These are phyloP conservation scores for Monosporascus cannonballus DNA, from an alignment of 2,329 filamentous ascomycete species.

Conservation along the genomic window DNA sequence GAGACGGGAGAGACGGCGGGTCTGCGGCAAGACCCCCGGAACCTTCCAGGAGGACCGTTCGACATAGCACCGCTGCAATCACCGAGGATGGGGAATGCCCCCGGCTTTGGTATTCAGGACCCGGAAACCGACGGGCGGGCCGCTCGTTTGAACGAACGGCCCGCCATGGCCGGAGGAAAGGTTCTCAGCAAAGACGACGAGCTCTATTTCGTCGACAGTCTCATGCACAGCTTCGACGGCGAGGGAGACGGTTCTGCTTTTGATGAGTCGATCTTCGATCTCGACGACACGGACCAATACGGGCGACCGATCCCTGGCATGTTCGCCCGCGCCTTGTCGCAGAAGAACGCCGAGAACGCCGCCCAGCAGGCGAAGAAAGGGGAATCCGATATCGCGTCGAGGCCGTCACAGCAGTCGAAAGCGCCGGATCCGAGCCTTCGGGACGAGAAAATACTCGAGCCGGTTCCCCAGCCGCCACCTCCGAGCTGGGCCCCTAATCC, in stretches of 20 bases:
- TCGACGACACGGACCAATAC: constrained; percentile 57
- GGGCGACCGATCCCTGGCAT: constrained; percentile 54
- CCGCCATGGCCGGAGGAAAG: constrained; percentile 5
- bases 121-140: constrained; percentile 17
- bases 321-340: constrained; percentile 47
- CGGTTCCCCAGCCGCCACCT: constrained; percentile 9
- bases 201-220: constrained; percentile 63
- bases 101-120: constrained; percentile 40
- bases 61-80: constrained; percentile 5
- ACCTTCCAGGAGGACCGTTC: neutral
- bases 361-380: constrained; percentile 30
- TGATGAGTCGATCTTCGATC: constrained; percentile 69
- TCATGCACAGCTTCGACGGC: constrained; percentile 46
- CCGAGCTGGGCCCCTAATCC: constrained; percentile 7
- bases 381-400: constrained; percentile 41
- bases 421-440: constrained; percentile 3
- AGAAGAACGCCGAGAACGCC: constrained; percentile 27
- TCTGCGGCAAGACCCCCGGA: constrained; percentile 10
- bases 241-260: constrained; percentile 53
- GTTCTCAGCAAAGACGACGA: constrained; percentile 46
- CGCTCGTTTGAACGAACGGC: constrained; percentile 9
- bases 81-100: constrained; percentile 15
- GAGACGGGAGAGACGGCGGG: constrained; percentile 41
- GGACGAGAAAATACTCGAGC: constrained; percentile 5
- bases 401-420: constrained; percentile 33